Conservation (phyloP, 2,329 filamentous ascomycete species). For the Botrytis paeoniae region DNA sequence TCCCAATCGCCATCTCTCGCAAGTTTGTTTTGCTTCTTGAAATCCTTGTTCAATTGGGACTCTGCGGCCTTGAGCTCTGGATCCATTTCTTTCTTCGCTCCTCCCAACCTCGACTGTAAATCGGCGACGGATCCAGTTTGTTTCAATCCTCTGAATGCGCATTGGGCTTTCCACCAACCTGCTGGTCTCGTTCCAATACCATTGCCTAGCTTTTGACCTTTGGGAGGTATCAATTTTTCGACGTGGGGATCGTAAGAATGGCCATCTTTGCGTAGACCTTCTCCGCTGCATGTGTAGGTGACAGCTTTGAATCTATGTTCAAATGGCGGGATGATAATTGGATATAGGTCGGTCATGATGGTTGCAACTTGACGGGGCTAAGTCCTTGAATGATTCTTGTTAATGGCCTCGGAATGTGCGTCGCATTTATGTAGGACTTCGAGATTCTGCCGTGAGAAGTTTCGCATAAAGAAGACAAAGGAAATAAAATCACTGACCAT, state of each 20-base stretch:
- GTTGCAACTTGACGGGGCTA: background rate
- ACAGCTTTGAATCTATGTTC: slow-evolving; percentile 24
- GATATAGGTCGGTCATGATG: slow-evolving; percentile 24
- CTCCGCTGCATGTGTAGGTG: slow-evolving; percentile 26
- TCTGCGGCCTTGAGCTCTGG: slow-evolving; percentile 23
- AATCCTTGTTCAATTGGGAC: slow-evolving; percentile 25
- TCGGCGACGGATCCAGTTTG: slow-evolving; percentile 23
- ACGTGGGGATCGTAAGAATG: slow-evolving; percentile 24
- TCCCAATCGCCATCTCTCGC: slow-evolving; percentile 19
- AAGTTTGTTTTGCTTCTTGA: slow-evolving; percentile 21
- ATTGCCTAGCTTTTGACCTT: slow-evolving; percentile 20
- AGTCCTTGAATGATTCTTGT: background rate
- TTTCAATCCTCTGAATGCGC: slow-evolving; percentile 25
- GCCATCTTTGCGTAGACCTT: slow-evolving; percentile 26
- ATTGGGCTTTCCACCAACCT: slow-evolving; percentile 28
- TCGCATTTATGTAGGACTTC: background rate
- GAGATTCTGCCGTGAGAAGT: slow-evolving; percentile 1
- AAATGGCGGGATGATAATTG: slow-evolving; percentile 23
- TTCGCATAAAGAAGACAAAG: background rate
- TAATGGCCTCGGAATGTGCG: background rate
- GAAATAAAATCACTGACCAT: background rate
- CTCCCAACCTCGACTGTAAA: slow-evolving; percentile 24
- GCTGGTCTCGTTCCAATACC: slow-evolving; percentile 23
- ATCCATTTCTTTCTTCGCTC: slow-evolving; percentile 26
- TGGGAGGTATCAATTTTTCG: slow-evolving; percentile 24